Evolutionary conservation across 495 filamentous ascomycete genomes (phyloP).

Genomic region (Eremomyces bilateralis): DNA sequence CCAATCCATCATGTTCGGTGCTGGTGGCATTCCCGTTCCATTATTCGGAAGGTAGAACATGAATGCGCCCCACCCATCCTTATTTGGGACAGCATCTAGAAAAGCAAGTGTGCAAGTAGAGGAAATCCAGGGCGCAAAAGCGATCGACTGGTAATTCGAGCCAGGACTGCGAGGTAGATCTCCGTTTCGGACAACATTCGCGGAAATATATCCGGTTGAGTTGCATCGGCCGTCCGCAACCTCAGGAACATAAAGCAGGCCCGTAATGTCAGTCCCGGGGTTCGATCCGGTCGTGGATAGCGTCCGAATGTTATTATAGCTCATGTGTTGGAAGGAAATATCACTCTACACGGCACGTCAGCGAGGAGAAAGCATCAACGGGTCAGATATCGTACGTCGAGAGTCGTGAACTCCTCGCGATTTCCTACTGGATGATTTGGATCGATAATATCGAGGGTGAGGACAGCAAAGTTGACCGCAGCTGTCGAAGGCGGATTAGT

Average conservation of each 20-base stretch:
- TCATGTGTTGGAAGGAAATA: constrained; percentile 40
- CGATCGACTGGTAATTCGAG: constrained; percentile 39
- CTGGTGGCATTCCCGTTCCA: constrained; percentile 35
- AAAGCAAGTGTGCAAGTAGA: constrained; percentile 45
- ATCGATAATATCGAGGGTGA: too few relatives aligned
- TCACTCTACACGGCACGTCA: too few relatives aligned
- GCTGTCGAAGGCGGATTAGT: not conserved
- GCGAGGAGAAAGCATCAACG: too few relatives aligned
- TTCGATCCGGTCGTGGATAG: constrained; percentile 39
- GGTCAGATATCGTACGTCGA: too few relatives aligned
- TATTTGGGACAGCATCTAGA: constrained; percentile 32
- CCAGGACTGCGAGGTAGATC: constrained; percentile 46
- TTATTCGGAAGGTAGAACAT: constrained; percentile 52
- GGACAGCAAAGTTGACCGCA: not conserved
- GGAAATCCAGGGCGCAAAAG: constrained; percentile 74
- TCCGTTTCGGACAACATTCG: constrained; percentile 50
- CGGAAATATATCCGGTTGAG: not conserved
- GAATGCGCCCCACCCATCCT: constrained; percentile 37
- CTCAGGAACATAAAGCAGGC: constrained; percentile 66
- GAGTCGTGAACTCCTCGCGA: too few relatives aligned
- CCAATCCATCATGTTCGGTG: constrained; percentile 37
- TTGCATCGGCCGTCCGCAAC: constrained; percentile 38
- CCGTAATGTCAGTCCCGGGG: constrained; percentile 34
- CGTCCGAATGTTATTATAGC: constrained; percentile 41
- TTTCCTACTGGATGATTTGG: too few relatives aligned